A percentile compares a stretch with the other conserved stretches of the same genome.
Evolutionary conservation across 1,284 basidiomycete species (phyloP).

Genomic region (Microbotryum lychnidis-dioicae): DNA sequence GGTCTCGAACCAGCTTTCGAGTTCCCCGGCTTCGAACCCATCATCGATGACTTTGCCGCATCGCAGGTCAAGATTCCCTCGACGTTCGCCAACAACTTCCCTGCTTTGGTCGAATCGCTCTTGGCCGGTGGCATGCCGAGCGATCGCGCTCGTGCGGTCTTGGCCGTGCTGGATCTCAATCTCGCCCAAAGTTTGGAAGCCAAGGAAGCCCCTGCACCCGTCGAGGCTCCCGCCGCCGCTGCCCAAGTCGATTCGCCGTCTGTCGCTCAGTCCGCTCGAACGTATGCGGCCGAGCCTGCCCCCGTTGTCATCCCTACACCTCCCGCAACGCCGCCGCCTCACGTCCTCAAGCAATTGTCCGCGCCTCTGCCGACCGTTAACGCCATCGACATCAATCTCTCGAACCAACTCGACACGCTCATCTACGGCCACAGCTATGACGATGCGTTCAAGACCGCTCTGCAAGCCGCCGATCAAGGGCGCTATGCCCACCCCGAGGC

Average conservation of each 20-base stretch:
- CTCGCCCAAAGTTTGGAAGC: constrained; percentile 19
- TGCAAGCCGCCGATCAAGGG: constrained; percentile 40
- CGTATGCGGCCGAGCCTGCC: constrained; percentile 7
- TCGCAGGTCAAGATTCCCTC: constrained; percentile 10
- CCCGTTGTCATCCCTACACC: constrained; percentile 4
- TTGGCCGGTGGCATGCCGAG: not conserved
- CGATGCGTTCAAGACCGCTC: constrained; percentile 39
- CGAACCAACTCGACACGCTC: constrained; percentile 11
- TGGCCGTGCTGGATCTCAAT: constrained; percentile 23
- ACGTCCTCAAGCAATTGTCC: constrained; percentile 3
- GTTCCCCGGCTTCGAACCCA: constrained; percentile 24
- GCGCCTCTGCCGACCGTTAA: constrained; percentile 7
- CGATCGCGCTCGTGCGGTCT: not conserved
- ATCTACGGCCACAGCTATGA: constrained; percentile 15
- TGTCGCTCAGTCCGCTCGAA: not conserved
- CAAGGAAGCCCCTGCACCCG: constrained; percentile 8
- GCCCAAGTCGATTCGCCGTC: constrained; percentile 15
- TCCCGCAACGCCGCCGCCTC: constrained; percentile 27
- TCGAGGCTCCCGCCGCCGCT: constrained; percentile 13
- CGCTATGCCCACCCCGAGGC: constrained; percentile 51
- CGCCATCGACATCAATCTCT: constrained; percentile 14
- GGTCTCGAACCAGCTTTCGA: constrained; percentile 5
- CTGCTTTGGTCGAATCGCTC: constrained; percentile 12
- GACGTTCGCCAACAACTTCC: constrained; percentile 6
- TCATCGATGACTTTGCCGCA: constrained; percentile 21